Evolutionary conservation across 2,329 filamentous ascomycete genomes (phyloP), one percentile per base, ranked within the genome.

Genomic region (Paraphaeosphaeria minitans): DNA sequence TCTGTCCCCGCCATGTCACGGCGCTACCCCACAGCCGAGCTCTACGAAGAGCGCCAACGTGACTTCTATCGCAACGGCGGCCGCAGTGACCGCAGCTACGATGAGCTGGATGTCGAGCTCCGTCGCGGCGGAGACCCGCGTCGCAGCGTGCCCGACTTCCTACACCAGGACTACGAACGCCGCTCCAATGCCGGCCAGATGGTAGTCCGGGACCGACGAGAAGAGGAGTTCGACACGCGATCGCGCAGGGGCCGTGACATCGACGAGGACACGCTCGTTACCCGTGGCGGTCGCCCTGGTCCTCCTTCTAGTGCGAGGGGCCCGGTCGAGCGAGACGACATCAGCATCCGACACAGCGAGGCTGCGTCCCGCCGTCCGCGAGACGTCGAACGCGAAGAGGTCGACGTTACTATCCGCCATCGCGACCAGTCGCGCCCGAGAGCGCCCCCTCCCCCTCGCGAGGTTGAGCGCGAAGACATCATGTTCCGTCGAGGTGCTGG

Each of bases 31-130:
- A 77, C 78, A 35, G 76, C 80, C 57, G 79, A 82, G 67, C 72
- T 79, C 65, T 82, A 81, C 66, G 80, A 81, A 53, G 80, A 82
- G 66, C 78, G 79, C 55, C 78, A 82, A 66, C 76, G 81, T 61
- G 82, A 83, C 63, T 80, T 82, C 63, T 81, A 81, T 61, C 76
- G 77, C 65, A 78, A 73, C 59, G 72, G 73, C 61, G 68, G 70
- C 61, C 76, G 75, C 66, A 73, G 67, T 64, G 67, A 72, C 14
- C 78, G 76, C 67, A 79, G 80, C 66, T 82, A 82, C 63, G 80
- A 82, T 31, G 82, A 83, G 51, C 73, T 82, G 46, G 82, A 85
- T 57, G 60, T 82, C 45, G 82, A 84, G 63, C 75, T 83, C 56
- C 67, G 73, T 64, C 66, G 69, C 53, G 66, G 51, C 29, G 51